Conservation (phyloP, 352 stramenopile species). For the Phytophthora hibernalis region DNA sequence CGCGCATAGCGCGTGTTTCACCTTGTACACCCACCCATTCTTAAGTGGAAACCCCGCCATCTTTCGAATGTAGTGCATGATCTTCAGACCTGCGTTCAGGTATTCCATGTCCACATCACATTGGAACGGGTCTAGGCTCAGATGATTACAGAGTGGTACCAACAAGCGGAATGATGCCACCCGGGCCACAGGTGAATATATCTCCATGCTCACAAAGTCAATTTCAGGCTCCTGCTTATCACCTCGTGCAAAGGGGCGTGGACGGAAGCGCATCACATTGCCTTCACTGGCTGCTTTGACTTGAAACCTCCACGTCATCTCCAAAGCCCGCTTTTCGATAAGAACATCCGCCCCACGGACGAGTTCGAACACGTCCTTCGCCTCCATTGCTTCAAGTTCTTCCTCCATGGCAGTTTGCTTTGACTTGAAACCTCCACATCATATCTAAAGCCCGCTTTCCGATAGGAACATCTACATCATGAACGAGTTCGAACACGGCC, state of each 20-base stretch:
- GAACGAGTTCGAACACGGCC: too few relatives aligned
- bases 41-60: slow-evolving; percentile 2
- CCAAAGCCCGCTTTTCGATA: too few relatives aligned
- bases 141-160: background rate
- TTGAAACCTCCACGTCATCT: slow-evolving; percentile 8
- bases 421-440: too few relatives aligned
- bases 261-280: slow-evolving; percentile 11
- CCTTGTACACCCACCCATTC: background rate
- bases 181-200: background rate
- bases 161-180: slow-evolving; percentile 17
- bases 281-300: slow-evolving; percentile 12
- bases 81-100: background rate
- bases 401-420: too few relatives aligned
- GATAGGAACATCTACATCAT: too few relatives aligned
- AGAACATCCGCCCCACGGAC: too few relatives aligned
- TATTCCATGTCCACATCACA: background rate
- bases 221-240: slow-evolving; percentile 4
- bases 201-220: slow-evolving; percentile 3
- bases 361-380: too few relatives aligned
- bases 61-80: slow-evolving; percentile 1
- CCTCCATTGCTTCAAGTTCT: too few relatives aligned
- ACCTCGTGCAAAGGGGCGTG: slow-evolving; percentile 4
- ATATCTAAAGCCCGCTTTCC: too few relatives aligned
- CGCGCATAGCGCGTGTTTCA: slow-evolving; percentile 1
- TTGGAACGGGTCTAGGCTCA: slow-evolving; percentile 4